Conservation (phyloP, 306 rosid genomes). For the Inga oerstediana region DNA sequence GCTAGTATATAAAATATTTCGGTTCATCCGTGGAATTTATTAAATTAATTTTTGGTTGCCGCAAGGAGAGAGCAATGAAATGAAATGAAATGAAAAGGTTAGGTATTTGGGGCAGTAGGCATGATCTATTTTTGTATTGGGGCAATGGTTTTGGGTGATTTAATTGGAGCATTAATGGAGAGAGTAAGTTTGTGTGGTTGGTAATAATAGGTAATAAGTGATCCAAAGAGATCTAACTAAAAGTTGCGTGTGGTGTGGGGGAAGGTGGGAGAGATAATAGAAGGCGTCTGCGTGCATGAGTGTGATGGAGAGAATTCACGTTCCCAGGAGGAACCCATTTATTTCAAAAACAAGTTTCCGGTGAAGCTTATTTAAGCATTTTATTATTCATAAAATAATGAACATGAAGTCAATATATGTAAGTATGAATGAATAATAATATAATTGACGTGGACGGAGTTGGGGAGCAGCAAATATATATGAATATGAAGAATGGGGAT, state of each 20-base stretch:
- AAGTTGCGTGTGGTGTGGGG: neutral
- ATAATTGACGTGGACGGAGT: too few relatives aligned
- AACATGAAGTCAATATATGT: too few relatives aligned
- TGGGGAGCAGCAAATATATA: neutral
- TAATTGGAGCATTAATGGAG: neutral
- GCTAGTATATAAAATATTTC: neutral
- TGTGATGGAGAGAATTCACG: conserved; percentile 31
- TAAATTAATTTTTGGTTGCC: neutral
- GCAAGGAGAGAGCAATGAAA: neutral
- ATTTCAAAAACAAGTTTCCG: neutral
- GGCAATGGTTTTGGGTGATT: neutral
- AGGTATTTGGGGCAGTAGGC: neutral
- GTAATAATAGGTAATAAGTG: neutral
- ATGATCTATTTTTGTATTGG: neutral
- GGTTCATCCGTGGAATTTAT: neutral
- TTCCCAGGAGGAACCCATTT: conserved; percentile 11
- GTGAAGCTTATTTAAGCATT: too few relatives aligned
- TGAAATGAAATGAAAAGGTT: neutral
- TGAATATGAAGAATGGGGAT: neutral
- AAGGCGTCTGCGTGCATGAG: neutral
- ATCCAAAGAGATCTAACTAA: neutral
- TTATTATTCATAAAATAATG: too few relatives aligned
- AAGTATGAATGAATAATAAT: too few relatives aligned
- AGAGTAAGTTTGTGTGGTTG: conserved; percentile 20
- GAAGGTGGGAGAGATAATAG: neutral